Base-by-base conservation (phyloP, 176 grass and related monocot genomes). In the Bromus sterilis region DNA sequence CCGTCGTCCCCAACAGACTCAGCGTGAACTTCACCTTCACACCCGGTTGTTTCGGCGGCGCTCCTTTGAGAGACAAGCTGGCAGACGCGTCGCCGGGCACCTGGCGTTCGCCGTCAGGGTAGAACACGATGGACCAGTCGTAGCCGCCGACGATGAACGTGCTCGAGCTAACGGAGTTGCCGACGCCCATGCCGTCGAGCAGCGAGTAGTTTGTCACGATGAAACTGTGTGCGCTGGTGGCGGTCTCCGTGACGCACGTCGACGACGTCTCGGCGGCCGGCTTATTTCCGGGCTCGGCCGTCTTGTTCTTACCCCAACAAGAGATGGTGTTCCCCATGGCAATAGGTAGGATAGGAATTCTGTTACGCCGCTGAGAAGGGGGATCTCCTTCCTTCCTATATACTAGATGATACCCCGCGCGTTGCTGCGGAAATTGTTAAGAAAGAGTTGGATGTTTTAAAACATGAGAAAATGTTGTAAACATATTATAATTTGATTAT, bases 61-160 rank as follows among this genome's bases (percentile, higher is more conserved):
- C 1, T 64, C 30, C 30, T 25, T 26, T 3, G 72, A 59, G 73
- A 71, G 20, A 31, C 51, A 85, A 77, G 34, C 35, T 85, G 0
- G 79, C 77, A 0, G 37, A 75, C 5, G 48, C 82, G 41, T 28
- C 24, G 30, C 40, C 62, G 31, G 5, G 61, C 12, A 29, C n/a
- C 15, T 39, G 4, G 4, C 9, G 1, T 42, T 72, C 58, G 8
- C 77, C 63, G 63, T 77, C 71, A 18, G 87, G 82, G 53, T 63
- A 85, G 71, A 75, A 81, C 20, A 41, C 11, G 31, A 89, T 37
- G 55, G 51, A 24, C 87, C 82, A 89, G 11, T 80, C 40, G 70
- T 37, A 26, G 60, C 78, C 82, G 36, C 82, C 87, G 25, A 78
- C 82, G 55, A 39, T 15, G 87, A 89, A 89, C 53, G 41, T 64